These are phyloP conservation scores for Nothophaeocryptopus gaeumannii DNA, from an alignment of 2,329 filamentous ascomycete genomes.

Conservation along the genomic window DNA sequence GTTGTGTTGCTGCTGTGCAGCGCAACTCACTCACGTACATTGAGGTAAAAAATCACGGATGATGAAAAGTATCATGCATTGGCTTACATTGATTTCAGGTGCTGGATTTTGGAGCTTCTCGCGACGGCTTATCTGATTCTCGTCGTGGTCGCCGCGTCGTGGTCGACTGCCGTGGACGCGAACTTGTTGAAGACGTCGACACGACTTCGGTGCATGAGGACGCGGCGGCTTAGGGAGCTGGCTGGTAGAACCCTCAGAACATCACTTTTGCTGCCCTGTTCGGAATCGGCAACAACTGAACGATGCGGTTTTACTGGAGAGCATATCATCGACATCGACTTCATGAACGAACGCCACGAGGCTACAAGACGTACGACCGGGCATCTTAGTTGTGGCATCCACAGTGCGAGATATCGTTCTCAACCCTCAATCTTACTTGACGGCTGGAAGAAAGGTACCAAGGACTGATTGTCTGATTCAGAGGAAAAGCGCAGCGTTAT, in stretches of 20 bases:
- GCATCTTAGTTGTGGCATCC: too few species aligned
- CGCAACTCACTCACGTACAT: conserved; percentile 90
- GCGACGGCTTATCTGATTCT: conserved; percentile 76
- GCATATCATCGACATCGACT: too few species aligned
- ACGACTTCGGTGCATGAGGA: conserved; percentile 15
- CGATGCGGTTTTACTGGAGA: too few species aligned
- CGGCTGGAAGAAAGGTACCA: too few species aligned
- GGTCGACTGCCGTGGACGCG: conserved; percentile 41
- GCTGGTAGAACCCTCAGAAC: conserved; percentile 2
- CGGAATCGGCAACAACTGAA: too few species aligned
- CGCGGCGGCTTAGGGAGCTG: conserved; percentile 13
- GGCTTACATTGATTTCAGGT: conserved; percentile 57
- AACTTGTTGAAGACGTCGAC: conserved; percentile 33
- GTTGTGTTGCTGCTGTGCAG: conserved; percentile 95
- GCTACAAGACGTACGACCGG: too few species aligned
- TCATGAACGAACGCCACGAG: too few species aligned
- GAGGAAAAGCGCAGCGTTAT: conserved; percentile 1
- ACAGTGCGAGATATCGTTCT: too few species aligned
- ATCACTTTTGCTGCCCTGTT: too few species aligned
- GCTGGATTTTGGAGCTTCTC: conserved; percentile 90
- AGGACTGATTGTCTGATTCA: background rate
- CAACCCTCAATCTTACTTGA: too few species aligned
- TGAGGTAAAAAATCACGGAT: conserved; percentile 62
- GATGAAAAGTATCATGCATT: conserved; percentile 33
- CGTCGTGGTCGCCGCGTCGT: conserved; percentile 75